Conservation (phyloP, 768 basidiomycete species). For the Hypholoma sublateritium region DNA sequence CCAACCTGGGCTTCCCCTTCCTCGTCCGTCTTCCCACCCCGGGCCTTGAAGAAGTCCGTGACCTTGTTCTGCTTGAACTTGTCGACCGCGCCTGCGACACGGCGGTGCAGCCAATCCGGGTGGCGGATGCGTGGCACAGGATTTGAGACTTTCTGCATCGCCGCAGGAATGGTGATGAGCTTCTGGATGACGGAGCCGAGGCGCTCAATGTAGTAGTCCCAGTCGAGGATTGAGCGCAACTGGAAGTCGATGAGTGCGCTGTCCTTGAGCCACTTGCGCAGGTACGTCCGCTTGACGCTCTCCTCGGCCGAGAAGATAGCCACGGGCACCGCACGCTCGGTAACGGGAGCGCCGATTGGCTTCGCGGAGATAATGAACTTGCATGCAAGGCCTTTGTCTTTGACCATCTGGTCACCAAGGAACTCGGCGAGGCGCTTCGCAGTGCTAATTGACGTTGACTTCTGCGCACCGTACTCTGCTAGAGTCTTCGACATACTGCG, state of each 20-base stretch:
- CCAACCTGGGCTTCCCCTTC: constrained; percentile 31
- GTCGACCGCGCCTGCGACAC: constrained; percentile 87
- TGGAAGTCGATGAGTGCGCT: constrained; percentile 86
- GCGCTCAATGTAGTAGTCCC: constrained; percentile 98
- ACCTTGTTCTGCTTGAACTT: constrained; percentile 99
- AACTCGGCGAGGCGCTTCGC: constrained; percentile 95
- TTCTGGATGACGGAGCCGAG: constrained; percentile 98
- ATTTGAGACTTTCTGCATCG: constrained; percentile 95
- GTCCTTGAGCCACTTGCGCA: constrained; percentile 97
- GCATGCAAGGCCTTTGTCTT: constrained; percentile 98
- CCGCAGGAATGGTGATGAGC: constrained; percentile 97
- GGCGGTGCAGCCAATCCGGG: constrained; percentile 94
- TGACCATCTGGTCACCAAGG: constrained; percentile 97
- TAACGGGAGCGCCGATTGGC: constrained; percentile 91
- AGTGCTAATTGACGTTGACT: constrained; percentile 97
- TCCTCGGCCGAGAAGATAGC: constrained; percentile 98
- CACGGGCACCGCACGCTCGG: constrained; percentile 93
- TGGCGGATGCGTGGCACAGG: constrained; percentile 95
- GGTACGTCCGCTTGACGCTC: constrained; percentile 81
- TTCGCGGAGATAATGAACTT: constrained; percentile 98
- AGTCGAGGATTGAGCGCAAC: constrained; percentile 91
- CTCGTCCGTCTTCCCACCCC: constrained; percentile 22
- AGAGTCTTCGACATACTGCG: constrained; percentile 96
- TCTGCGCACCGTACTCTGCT: constrained; percentile 94
- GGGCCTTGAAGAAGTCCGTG: constrained; percentile 83